phyloP scores from a whole-genome alignment of 140 eudicot genomes.

The Anethum foeniculum region DNA sequence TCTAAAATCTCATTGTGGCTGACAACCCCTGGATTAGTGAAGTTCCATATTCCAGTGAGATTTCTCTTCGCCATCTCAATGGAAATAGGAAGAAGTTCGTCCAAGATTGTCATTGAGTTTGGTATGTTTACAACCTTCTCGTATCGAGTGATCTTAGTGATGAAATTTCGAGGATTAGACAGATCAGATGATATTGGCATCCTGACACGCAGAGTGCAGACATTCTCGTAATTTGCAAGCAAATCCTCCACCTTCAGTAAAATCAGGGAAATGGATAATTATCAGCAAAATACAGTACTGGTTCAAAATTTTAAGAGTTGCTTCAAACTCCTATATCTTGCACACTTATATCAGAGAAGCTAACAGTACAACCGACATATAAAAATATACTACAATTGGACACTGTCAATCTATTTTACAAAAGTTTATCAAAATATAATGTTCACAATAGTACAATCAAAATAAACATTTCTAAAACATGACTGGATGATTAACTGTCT shows the following conservation, averaged over 20 bases:
- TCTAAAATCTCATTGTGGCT: constrained; percentile 57
- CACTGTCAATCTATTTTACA: not conserved
- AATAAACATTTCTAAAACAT: not conserved
- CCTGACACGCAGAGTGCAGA: constrained; percentile 48
- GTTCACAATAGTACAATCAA: not conserved
- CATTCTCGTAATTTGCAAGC: constrained; percentile 42
- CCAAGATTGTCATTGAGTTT: constrained; percentile 56
- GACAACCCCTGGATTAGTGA: constrained; percentile 53
- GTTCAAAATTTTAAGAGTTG: not conserved
- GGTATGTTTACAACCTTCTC: constrained; percentile 52
- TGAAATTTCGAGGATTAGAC: constrained; percentile 49
- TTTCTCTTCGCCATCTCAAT: constrained; percentile 56
- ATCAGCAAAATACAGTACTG: not conserved
- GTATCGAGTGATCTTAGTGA: constrained; percentile 43
- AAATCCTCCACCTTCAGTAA: constrained; percentile 40
- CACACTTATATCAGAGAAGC: not conserved
- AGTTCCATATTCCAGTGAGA: constrained; percentile 53
- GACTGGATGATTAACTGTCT: not conserved
- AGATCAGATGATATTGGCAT: constrained; percentile 54
- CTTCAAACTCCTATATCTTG: not conserved
- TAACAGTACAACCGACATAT: not conserved
- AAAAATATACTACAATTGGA: not conserved
- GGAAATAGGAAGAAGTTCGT: constrained; percentile 54
- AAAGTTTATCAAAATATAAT: not conserved
- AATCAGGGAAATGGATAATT: not conserved